Conservation (phyloP, 2,329 filamentous ascomycete genomes). For the Cercospora sp. region DNA sequence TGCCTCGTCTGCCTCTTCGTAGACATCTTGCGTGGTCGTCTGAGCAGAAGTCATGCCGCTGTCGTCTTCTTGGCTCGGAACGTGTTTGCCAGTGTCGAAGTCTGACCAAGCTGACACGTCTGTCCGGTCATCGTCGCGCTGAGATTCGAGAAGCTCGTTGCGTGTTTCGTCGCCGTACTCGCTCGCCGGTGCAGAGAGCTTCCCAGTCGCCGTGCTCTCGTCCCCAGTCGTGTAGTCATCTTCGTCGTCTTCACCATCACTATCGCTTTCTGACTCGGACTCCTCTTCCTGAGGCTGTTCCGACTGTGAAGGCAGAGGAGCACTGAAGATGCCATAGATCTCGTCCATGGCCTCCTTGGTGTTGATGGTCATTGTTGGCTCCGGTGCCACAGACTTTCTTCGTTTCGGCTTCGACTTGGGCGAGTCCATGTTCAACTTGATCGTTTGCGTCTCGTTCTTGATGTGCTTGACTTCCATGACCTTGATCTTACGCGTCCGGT, state of each 20-base stretch:
- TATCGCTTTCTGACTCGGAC: constrained; percentile 61
- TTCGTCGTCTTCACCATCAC: constrained; percentile 52
- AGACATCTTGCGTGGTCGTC: constrained; percentile 41
- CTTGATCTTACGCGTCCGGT: constrained; percentile 63
- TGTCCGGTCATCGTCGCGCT: constrained; percentile 41
- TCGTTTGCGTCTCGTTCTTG: constrained; percentile 82
- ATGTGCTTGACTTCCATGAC: constrained; percentile 73
- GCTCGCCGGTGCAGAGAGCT: constrained; percentile 63
- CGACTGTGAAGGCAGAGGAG: constrained; percentile 63
- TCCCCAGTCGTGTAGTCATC: constrained; percentile 60
- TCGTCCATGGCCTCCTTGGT: constrained; percentile 94
- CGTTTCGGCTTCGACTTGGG: constrained; percentile 79
- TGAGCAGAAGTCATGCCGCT: constrained; percentile 39
- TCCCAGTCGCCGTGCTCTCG: constrained; percentile 76
- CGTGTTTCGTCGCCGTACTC: constrained; percentile 65
- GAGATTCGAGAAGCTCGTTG: constrained; percentile 52
- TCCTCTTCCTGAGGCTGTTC: constrained; percentile 59
- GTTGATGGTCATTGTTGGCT: constrained; percentile 98
- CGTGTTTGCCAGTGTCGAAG: constrained; percentile 72
- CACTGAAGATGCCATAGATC: constrained; percentile 96
- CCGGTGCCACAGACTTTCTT: constrained; percentile 70
- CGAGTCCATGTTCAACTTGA: constrained; percentile 91
- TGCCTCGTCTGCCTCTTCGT: constrained; percentile 40
- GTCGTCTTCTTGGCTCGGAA: constrained; percentile 53
- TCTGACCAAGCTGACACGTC: constrained; percentile 82